Evolutionary conservation across 2,329 filamentous ascomycete species (phyloP).

Genomic region (Chaetomiaceae sp.): DNA sequence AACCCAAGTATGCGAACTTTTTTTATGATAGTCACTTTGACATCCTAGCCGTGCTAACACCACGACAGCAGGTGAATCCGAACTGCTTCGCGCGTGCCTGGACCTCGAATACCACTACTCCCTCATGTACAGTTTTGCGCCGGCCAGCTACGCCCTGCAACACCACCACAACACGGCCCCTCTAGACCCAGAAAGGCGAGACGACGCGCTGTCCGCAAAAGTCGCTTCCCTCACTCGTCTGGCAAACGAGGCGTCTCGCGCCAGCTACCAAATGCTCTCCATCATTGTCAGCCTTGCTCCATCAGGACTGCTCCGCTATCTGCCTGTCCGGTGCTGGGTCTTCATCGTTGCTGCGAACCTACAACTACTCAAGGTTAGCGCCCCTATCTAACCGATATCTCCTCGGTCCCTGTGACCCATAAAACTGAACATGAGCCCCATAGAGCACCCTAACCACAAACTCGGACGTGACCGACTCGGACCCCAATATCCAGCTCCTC

Average conservation of each 20-base stretch:
- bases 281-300: not conserved
- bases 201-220: not conserved
- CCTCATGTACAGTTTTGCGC: conserved; percentile 2
- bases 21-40: no score
- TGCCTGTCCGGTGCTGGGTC: not conserved
- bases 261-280: not conserved
- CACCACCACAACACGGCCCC: not conserved
- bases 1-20: not conserved
- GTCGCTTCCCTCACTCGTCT: not conserved
- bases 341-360: not conserved
- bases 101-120: not conserved
- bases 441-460: not conserved
- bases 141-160: not conserved
- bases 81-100: not conserved
- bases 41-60: not conserved
- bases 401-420: not conserved
- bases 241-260: not conserved
- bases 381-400: not conserved
- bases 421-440: not conserved
- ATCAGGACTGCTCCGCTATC: not conserved
- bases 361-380: not conserved
- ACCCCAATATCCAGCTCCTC: conserved; percentile 1
- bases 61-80: not conserved
- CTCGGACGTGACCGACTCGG: not conserved
- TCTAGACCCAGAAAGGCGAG: not conserved